phyloP scores from a whole-genome alignment of 1,284 basidiomycete species.

The Boletellus deceptivus region DNA sequence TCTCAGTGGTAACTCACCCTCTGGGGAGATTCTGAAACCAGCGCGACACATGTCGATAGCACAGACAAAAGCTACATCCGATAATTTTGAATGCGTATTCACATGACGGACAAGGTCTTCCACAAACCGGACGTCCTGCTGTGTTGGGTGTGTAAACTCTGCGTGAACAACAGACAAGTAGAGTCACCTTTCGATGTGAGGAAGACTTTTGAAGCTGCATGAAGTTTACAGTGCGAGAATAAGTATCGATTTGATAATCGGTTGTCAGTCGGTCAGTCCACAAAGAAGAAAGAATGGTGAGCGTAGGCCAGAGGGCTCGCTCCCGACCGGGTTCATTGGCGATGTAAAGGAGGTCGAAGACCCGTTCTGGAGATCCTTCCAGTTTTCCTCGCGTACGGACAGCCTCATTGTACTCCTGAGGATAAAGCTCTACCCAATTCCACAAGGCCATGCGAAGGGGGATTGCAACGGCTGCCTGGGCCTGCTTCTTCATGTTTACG shows the following conservation, averaged over 20 bases:
- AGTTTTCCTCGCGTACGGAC: constrained; percentile 62
- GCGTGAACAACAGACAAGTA: neutral
- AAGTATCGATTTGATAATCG: constrained; percentile 47
- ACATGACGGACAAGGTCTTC: constrained; percentile 58
- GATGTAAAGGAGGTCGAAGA: constrained; percentile 76
- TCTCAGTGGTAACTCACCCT: constrained; percentile 69
- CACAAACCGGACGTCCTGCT: constrained; percentile 52
- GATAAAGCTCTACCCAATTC: constrained; percentile 89
- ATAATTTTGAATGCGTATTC: constrained; percentile 48
- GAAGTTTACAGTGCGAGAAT: constrained; percentile 34
- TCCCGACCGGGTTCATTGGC: constrained; percentile 54
- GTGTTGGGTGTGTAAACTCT: constrained; percentile 5
- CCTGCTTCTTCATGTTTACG: constrained; percentile 78
- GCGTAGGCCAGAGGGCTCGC: constrained; percentile 76
- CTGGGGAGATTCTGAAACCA: constrained; percentile 65
- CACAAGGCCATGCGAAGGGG: constrained; percentile 82
- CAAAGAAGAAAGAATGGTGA: constrained; percentile 75
- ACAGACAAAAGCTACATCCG: constrained; percentile 71
- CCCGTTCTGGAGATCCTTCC: constrained; percentile 79
- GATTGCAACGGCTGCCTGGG: constrained; percentile 71
- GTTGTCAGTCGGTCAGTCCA: constrained; percentile 72
- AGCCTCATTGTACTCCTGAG: constrained; percentile 76
- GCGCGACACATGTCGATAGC: constrained; percentile 81
- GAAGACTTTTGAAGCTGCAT: constrained; percentile 33
- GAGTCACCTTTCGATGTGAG: constrained; percentile 42